Base-by-base conservation (phyloP, 2,329 filamentous ascomycete genomes). In the Beauveria bassiana region DNA sequence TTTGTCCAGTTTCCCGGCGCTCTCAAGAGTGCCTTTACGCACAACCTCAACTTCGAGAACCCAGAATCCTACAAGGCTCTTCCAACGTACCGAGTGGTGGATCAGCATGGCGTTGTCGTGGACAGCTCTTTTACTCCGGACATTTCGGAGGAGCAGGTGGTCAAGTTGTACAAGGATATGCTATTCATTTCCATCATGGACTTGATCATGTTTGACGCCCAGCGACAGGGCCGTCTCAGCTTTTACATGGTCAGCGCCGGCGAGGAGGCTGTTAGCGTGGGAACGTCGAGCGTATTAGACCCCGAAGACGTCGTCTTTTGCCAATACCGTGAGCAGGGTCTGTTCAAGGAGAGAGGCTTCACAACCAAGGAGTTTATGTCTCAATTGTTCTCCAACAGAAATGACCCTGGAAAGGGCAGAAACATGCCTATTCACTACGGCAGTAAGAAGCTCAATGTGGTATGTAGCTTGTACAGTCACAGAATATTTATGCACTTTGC, bases 401-500 rank as follows among this genome's bases (percentile, higher is more conserved):
- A 91, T 65, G 95, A 99, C 68, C 74, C 81, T 0, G 93, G 93
- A 1, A 83, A 81, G 63, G 95, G 93, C 1, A 86, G 93, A 65
- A 98, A 96, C 70, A 99, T 99, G 95, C 95, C 95, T 0, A 90
- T 98, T 16, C 95, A 99, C 75, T 99, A 98, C 70, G 93, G 93
- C 52, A 92, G 89, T 73, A 85, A 81, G 62, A 86, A 90, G 65
- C 79, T 96, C 62, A 91, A 96, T 68, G 92, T 96, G 70, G 89
- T 93, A 72, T 72, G 84, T 78, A 24, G 16, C 10, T n/a, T 55
- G 2, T 3, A 26, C 18, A 14, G 3, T 46, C 24, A 38, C 42
- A n/a, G 8, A 10, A n/a, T 46, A 14, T 22, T 34, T 38, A 47
- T 14, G 26, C 26, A 46, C 68, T 12, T 7, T 40, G 31, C 42